These are phyloP conservation scores for Leccinum pachyderme DNA, from an alignment of 1,284 basidiomycete genomes.

Conservation along the genomic window DNA sequence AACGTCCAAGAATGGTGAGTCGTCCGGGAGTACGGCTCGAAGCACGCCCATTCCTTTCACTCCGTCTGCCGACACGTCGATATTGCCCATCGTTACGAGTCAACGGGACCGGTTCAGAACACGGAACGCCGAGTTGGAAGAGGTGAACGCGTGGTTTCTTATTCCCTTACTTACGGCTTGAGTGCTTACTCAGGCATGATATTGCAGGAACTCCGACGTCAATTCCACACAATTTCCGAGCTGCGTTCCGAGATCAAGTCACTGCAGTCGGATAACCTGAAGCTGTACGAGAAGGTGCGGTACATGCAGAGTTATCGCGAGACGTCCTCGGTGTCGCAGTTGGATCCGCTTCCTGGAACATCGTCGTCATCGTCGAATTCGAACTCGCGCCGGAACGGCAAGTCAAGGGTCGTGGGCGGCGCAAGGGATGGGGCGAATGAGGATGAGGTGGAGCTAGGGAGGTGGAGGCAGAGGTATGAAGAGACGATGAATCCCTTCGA, in stretches of 20 bases:
- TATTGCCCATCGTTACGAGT: constrained; percentile 93
- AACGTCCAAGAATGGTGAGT: constrained; percentile 15
- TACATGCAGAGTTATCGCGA: constrained; percentile 94
- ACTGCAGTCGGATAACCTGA: constrained; percentile 89
- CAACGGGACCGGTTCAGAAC: constrained; percentile 95
- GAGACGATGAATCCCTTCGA: constrained; percentile 98
- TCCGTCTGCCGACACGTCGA: constrained; percentile 82
- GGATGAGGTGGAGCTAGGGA: constrained; percentile 86
- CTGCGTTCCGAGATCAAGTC: constrained; percentile 85
- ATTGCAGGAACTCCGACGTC: constrained; percentile 82
- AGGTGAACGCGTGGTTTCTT: neutral
- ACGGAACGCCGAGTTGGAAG: constrained; percentile 91
- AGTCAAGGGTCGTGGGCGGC: constrained; percentile 74
- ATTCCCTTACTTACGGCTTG: neutral
- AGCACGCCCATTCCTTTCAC: constrained; percentile 67
- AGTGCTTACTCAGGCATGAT: neutral
- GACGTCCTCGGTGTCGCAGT: constrained; percentile 59
- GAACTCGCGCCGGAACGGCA: constrained; percentile 5
- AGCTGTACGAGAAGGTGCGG: constrained; percentile 94
- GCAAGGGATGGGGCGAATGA: constrained; percentile 60
- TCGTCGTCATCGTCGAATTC: constrained; percentile 14
- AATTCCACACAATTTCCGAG: constrained; percentile 92
- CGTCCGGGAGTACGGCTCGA: constrained; percentile 37
- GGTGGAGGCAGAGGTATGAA: constrained; percentile 90
- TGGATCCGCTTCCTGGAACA: constrained; percentile 63